Evolutionary conservation across 2,329 filamentous ascomycete genomes (phyloP).

Genomic region (Neurospora crassa): DNA sequence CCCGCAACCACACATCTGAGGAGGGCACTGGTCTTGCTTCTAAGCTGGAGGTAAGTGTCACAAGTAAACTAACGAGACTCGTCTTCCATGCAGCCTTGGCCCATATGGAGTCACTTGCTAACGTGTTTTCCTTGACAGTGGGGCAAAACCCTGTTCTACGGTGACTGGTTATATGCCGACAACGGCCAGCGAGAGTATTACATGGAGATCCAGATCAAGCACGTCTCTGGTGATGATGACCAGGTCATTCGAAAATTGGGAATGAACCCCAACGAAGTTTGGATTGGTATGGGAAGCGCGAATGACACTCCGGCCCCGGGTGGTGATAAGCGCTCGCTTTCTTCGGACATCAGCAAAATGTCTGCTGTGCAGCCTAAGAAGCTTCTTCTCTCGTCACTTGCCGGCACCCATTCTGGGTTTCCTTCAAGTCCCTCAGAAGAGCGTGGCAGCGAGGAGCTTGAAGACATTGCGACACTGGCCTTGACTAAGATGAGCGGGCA

Average conservation of each 20-base stretch:
- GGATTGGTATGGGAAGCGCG: conserved; percentile 1
- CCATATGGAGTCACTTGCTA: not conserved
- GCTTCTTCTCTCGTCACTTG: not conserved
- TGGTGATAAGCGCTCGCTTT: not conserved
- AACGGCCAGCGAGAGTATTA: conserved; percentile 9
- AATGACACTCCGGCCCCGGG: not conserved
- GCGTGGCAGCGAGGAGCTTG: not conserved
- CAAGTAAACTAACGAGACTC: not conserved
- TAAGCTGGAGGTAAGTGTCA: not conserved
- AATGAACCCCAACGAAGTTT: conserved; percentile 9
- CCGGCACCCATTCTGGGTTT: not conserved
- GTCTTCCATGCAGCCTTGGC: not conserved
- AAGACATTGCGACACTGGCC: not conserved
- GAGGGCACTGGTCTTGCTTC: not conserved
- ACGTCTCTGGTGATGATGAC: conserved; percentile 13
- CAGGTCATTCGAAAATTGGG: conserved; percentile 8
- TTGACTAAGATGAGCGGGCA: not conserved
- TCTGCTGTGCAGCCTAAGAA: not conserved
- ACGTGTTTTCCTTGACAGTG: conserved; percentile 6
- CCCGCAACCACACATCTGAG: not conserved
- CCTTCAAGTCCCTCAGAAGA: not conserved
- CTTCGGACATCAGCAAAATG: not conserved
- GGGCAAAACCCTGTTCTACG: conserved; percentile 13
- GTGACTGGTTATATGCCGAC: conserved; percentile 12
- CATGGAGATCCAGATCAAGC: conserved; percentile 17